Evolutionary conservation across 2,329 filamentous ascomycete genomes (phyloP).

Genomic region (Trichocomaceae sp.): DNA sequence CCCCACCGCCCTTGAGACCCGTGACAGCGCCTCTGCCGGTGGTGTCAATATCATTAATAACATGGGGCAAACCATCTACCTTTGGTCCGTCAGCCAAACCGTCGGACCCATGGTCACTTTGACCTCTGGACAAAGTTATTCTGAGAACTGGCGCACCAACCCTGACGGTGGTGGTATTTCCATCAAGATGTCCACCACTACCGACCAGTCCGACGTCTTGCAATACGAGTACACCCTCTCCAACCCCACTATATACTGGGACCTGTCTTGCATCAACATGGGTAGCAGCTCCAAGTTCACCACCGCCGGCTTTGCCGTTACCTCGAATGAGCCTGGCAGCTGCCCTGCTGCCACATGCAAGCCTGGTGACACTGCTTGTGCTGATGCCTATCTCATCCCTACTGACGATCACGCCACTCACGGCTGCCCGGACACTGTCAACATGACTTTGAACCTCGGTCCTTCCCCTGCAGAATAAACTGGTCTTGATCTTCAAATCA

Average conservation of each 20-base stretch:
- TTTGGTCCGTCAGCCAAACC: constrained; percentile 34
- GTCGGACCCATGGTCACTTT: constrained; percentile 32
- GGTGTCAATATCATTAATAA: constrained; percentile 36
- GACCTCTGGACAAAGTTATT: constrained; percentile 25
- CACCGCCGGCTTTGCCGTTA: constrained; percentile 30
- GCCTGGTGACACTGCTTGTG: constrained; percentile 31
- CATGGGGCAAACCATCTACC: constrained; percentile 31
- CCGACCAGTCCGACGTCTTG: constrained; percentile 30
- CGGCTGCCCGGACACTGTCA: constrained; percentile 33
- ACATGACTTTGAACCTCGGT: constrained; percentile 31
- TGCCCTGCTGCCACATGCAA: constrained; percentile 33
- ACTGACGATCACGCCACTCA: constrained; percentile 38
- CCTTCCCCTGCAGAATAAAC: constrained; percentile 10
- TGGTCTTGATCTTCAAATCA: neutral
- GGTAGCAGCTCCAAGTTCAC: constrained; percentile 26
- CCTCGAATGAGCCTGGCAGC: constrained; percentile 19
- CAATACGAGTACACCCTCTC: constrained; percentile 37
- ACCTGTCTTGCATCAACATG: constrained; percentile 35
- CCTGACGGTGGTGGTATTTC: constrained; percentile 36
- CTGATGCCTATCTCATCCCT: constrained; percentile 35
- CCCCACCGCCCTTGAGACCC: constrained; percentile 15
- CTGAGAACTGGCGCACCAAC: constrained; percentile 30
- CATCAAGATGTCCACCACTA: constrained; percentile 34
- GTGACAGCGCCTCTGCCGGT: constrained; percentile 17
- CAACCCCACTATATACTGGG: constrained; percentile 32